These are phyloP conservation scores for Allomyces macrogynus DNA, from an alignment of 192 early-diverging fungal species.

Conservation along the genomic window DNA sequence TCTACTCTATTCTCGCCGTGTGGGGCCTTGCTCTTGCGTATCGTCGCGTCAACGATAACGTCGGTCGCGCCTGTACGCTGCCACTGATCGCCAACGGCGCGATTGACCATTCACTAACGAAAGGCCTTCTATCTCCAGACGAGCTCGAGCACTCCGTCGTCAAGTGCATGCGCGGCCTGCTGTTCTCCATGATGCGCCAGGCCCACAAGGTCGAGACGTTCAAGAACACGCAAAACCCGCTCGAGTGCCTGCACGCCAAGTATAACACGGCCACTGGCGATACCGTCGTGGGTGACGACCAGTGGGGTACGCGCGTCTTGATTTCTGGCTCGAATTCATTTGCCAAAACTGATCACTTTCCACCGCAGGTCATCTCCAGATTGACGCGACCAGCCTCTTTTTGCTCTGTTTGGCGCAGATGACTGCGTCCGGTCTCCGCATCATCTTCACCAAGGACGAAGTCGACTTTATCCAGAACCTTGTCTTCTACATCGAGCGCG, in stretches of 20 bases:
- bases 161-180: conserved; percentile 66
- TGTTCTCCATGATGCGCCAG: conserved; percentile 67
- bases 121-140: conserved; percentile 18
- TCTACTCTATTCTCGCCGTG: conserved; percentile 67
- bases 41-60: conserved; percentile 61
- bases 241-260: conserved; percentile 70
- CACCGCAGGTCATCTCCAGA: conserved; percentile 45
- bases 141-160: conserved; percentile 68
- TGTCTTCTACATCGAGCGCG: conserved; percentile 68
- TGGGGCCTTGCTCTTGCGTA: conserved; percentile 69
- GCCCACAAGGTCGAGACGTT: conserved; percentile 60
- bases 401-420: conserved; percentile 60
- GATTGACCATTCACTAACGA: no score
- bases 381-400: conserved; percentile 71
- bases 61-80: conserved; percentile 53
- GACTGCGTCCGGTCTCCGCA: conserved; percentile 51
- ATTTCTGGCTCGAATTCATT: background rate
- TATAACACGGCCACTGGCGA: conserved; percentile 65
- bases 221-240: conserved; percentile 54
- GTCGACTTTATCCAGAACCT: conserved; percentile 77
- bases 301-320: conserved; percentile 28
- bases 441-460: conserved; percentile 66
- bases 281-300: conserved; percentile 61
- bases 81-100: background rate
- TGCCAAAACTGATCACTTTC: background rate